Evolutionary conservation across 2,329 filamentous ascomycete species (phyloP).

Genomic region (Apiospora phragmitis): DNA sequence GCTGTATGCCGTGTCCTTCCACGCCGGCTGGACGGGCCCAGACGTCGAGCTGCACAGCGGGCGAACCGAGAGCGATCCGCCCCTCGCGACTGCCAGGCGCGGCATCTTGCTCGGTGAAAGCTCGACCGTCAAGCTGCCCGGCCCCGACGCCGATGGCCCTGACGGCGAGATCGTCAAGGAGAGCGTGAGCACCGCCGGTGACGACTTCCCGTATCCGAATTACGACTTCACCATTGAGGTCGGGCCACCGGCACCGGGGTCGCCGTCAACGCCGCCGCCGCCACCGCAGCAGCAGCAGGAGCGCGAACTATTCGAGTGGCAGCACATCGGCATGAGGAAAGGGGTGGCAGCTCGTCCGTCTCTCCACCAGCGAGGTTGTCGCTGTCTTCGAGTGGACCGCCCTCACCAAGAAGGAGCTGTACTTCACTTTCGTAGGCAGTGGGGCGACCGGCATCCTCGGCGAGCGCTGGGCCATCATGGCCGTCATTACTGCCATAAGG

Average conservation of each 20-base stretch:
- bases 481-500: constrained; percentile 38
- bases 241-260: too few relatives aligned
- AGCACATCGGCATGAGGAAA: constrained; percentile 28
- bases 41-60: constrained; percentile 36
- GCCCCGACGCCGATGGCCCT: constrained; percentile 27
- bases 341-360: constrained; percentile 45
- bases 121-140: neutral
- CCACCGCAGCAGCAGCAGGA: neutral
- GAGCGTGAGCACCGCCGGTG: neutral
- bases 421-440: constrained; percentile 41
- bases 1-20: constrained; percentile 32
- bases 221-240: constrained; percentile 39
- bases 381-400: constrained; percentile 35
- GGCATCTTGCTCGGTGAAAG: neutral
- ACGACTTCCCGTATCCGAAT: constrained; percentile 12
- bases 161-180: constrained; percentile 14
- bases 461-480: constrained; percentile 44
- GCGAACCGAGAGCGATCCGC: constrained; percentile 25
- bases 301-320: constrained; percentile 45
- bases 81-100: constrained; percentile 30
- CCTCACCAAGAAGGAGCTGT: constrained; percentile 34
- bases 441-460: constrained; percentile 40
- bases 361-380: constrained; percentile 42
- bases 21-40: constrained; percentile 27
- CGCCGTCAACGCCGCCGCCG: too few relatives aligned